Conservation (phyloP, 768 basidiomycete species). For the Tulasnella sp. region DNA sequence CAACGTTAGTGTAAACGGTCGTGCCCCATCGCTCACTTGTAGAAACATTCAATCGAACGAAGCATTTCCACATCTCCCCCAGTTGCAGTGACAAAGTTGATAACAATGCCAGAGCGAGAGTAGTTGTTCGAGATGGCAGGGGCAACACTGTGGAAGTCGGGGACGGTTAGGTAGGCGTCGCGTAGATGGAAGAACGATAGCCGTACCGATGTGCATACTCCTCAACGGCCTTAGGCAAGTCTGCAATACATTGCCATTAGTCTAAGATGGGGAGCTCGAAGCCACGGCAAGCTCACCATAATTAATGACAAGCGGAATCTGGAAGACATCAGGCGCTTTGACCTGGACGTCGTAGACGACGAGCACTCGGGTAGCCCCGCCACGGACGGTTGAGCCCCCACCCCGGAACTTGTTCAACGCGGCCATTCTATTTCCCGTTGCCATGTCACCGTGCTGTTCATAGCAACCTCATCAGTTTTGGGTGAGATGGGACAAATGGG, state of each 20-base stretch:
- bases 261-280: not conserved
- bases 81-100: slow-evolving; percentile 96
- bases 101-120: slow-evolving; percentile 82
- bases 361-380: slow-evolving; percentile 66
- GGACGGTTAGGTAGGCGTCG: not conserved
- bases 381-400: slow-evolving; percentile 58
- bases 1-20: not conserved
- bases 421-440: slow-evolving; percentile 70
- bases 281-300: slow-evolving; percentile 56
- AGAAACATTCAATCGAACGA: slow-evolving; percentile 97
- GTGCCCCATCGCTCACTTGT: slow-evolving; percentile 59
- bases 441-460: slow-evolving; percentile 87
- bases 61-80: slow-evolving; percentile 99
- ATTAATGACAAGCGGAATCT: slow-evolving; percentile 91
- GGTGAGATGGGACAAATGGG: slow-evolving; percentile 32
- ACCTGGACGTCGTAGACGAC: slow-evolving; percentile 93
- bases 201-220: slow-evolving; percentile 89
- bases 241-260: slow-evolving; percentile 41
- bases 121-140: slow-evolving; percentile 83
- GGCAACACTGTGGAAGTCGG: slow-evolving; percentile 56
- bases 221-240: slow-evolving; percentile 91
- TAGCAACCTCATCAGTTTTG: slow-evolving; percentile 11
- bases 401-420: slow-evolving; percentile 81
- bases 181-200: slow-evolving; percentile 31
- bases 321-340: slow-evolving; percentile 83